A percentile compares a stretch with the other conserved stretches of the same genome.
Evolutionary conservation across 768 basidiomycete species (phyloP).

Genomic region (Saitozyma podzolica): DNA sequence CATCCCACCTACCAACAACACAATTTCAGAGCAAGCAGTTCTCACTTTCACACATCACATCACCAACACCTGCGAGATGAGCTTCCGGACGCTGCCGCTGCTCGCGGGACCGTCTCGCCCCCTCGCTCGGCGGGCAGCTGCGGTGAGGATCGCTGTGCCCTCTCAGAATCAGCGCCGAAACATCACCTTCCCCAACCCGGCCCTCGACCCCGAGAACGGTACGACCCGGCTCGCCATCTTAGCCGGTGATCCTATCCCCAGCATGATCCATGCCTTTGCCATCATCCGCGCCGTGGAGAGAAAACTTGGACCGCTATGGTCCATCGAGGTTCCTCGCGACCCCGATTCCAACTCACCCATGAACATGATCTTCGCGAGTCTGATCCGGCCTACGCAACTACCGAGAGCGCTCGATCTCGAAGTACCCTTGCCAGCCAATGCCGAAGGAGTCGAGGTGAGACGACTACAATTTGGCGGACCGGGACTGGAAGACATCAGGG

Average conservation of each 20-base stretch:
- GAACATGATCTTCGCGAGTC: slow-evolving; percentile 18
- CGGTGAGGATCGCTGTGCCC: not conserved
- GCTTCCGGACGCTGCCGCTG: slow-evolving; percentile 11
- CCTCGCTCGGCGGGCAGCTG: not conserved
- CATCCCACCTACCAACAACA: no score
- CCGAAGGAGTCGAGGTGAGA: slow-evolving; percentile 6
- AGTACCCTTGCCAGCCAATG: slow-evolving; percentile 17
- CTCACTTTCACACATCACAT: no score
- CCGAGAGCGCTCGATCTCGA: slow-evolving; percentile 16
- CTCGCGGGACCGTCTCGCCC: not conserved
- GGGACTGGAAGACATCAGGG: slow-evolving; percentile 6
- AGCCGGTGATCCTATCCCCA: slow-evolving; percentile 14
- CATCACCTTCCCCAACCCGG: slow-evolving; percentile 24
- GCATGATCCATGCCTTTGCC: slow-evolving; percentile 28
- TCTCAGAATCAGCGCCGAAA: not conserved
- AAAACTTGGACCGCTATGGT: slow-evolving; percentile 21
- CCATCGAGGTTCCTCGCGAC: slow-evolving; percentile 22
- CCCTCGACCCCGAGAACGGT: slow-evolving; percentile 18
- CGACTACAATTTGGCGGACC: no score
- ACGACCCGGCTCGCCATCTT: slow-evolving; percentile 17
- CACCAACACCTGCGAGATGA: slow-evolving; percentile 10
- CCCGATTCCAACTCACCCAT: slow-evolving; percentile 10
- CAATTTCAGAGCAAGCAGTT: no score
- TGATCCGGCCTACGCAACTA: slow-evolving; percentile 22
- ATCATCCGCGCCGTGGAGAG: slow-evolving; percentile 36